Percentiles rank a stretch among this genome's conserved stretches.
phyloP scores from a whole-genome alignment of 257 asterid genomes.

The Jacaranda copaia region DNA sequence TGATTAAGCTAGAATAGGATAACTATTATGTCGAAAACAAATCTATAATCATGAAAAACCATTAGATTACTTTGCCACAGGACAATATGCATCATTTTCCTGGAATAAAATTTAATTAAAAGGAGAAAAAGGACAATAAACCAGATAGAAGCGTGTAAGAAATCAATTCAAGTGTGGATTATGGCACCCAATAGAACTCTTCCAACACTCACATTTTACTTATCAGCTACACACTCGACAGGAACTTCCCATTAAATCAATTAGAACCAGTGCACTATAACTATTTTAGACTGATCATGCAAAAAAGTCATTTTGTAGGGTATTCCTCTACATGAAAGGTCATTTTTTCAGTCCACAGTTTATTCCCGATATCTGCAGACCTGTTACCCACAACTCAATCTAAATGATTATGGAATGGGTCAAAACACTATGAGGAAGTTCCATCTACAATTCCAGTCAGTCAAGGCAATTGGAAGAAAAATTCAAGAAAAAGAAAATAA shows the following conservation, averaged over 20 bases:
- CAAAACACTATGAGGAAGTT: neutral
- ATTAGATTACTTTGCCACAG: slow-evolving; percentile 8
- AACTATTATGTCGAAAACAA: slow-evolving; percentile 21
- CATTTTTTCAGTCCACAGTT: neutral
- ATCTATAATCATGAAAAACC: slow-evolving; percentile 6
- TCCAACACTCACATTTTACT: slow-evolving; percentile 7
- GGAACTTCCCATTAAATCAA: neutral
- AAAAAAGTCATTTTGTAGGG: neutral
- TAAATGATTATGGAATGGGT: neutral
- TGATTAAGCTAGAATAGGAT: slow-evolving; percentile 17
- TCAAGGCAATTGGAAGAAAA: neutral
- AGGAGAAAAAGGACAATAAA: neutral
- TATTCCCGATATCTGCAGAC: neutral
- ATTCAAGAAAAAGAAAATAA: neutral
- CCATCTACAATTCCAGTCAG: neutral
- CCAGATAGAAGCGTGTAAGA: neutral
- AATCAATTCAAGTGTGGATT: neutral
- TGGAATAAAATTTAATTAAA: neutral
- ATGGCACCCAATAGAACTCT: neutral
- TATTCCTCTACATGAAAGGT: neutral
- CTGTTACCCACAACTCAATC: neutral
- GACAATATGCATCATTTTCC: slow-evolving; percentile 22
- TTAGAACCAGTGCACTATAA: slow-evolving; percentile 15
- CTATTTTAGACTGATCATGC: slow-evolving; percentile 15
- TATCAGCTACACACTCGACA: slow-evolving; percentile 11